Percentiles rank a stretch among this genome's conserved stretches.
These are phyloP conservation scores for Calophaca sinica DNA, from an alignment of 306 rosid species.

Conservation along the genomic window DNA sequence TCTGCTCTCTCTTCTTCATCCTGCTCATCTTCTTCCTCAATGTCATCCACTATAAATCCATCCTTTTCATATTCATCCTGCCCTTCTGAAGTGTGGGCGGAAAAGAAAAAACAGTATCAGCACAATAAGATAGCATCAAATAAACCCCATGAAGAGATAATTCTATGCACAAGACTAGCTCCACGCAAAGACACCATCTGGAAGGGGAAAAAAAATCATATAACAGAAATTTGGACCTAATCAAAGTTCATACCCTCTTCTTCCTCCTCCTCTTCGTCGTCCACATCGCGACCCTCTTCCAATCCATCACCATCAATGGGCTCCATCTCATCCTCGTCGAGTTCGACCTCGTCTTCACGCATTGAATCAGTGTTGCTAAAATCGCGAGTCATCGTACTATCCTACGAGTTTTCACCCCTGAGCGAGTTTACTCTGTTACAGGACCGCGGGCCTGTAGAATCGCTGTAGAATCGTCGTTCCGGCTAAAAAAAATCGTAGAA, in stretches of 20 bases:
- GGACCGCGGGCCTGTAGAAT: too few relatives aligned
- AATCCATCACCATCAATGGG: conserved; percentile 62
- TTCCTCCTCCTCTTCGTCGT: conserved; percentile 78
- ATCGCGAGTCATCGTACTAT: too few relatives aligned
- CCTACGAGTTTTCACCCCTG: too few relatives aligned
- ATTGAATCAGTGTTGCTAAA: conserved; percentile 18
- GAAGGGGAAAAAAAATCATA: not conserved
- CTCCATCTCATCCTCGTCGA: conserved; percentile 78
- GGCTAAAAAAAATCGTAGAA: too few relatives aligned
- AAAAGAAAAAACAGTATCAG: conserved; percentile 11
- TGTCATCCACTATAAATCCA: conserved; percentile 92
- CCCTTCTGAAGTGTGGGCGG: conserved; percentile 61
- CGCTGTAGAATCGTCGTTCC: too few relatives aligned
- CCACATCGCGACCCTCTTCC: conserved; percentile 57
- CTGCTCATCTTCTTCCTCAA: conserved; percentile 85
- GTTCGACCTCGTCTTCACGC: conserved; percentile 74
- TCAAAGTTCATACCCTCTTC: conserved; percentile 73
- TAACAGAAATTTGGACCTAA: not conserved
- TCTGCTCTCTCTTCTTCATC: conserved; percentile 84
- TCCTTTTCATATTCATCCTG: conserved; percentile 98
- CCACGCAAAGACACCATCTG: conserved; percentile 16
- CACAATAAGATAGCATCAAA: conserved; percentile 25
- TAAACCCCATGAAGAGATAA: conserved; percentile 16
- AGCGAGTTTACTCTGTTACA: too few relatives aligned
- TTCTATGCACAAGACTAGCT: conserved; percentile 8